Base-by-base conservation (phyloP, 129 eudicot species). In the Saposhnikovia divaricata region DNA sequence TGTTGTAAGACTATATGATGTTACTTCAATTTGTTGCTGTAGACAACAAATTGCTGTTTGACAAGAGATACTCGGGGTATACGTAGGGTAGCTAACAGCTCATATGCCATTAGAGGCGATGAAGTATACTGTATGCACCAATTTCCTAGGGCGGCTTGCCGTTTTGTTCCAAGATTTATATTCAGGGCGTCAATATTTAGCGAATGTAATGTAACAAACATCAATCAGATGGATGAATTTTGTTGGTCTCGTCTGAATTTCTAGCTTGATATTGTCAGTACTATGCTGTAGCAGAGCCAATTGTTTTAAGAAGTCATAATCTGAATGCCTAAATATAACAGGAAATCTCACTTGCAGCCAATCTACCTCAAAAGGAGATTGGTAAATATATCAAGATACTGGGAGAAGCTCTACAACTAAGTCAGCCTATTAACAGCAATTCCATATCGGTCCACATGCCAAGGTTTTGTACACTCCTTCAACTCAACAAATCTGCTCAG, bases 381-480 rank as follows among this genome's bases (percentile, higher is more conserved):
- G 99, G 99, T 8, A 95, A 95, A 80, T 95, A 95, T 87, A 95
- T 95, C 75, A 95, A 95, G 93, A 95, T 95, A 81, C 96, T 95
- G 43, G 99, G 99, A 80, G 99, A 95, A 88, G 97, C 99, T 84
- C 85, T 95, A 80, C 99, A 95, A 82, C 82, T 95, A 83, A 95
- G 97, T 70, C 99, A 95, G 79, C 99, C 99, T 45, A 88, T 95
- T 75, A 95, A 95, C 87, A 95, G 97, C 89, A 95, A 95, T 83
- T 95, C 99, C 79, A 95, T 95, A 87, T 91, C 99, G 4, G 99
- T 95, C 23, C 99, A 95, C 81, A 95, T 95, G 99, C 99, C 99
- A 55, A 89, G 99, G 80, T 95, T 95, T 70, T 95, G 99, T 85
- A 95, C 92, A 65, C 99, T 95, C 86, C 99, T 95, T 77, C 99